Evolutionary conservation across 768 basidiomycete genomes (phyloP).

Genomic region (Pulveroboletus frians): DNA sequence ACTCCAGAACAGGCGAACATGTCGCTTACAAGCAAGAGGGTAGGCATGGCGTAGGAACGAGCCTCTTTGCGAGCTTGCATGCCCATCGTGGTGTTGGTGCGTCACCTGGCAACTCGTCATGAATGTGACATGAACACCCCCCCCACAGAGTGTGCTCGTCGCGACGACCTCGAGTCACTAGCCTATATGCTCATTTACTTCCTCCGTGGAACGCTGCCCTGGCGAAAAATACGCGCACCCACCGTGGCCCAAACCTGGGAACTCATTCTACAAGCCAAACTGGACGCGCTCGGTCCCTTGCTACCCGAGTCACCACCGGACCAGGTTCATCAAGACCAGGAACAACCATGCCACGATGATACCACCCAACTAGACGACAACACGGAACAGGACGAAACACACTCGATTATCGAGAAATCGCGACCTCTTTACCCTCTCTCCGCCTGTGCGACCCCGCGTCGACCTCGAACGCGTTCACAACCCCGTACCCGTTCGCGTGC

Average conservation of each 20-base stretch:
- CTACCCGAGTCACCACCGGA: constrained; percentile 16
- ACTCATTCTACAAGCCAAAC: constrained; percentile 67
- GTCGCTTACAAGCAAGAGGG: constrained; percentile 68
- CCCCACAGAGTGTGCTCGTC: constrained; percentile 58
- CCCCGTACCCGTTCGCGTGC: constrained; percentile 12
- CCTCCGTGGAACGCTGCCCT: constrained; percentile 70
- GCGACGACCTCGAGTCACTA: constrained; percentile 75
- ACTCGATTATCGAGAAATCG: constrained; percentile 17
- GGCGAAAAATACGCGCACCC: constrained; percentile 66
- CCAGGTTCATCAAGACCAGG: constrained; percentile 5
- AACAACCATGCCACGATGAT: constrained; percentile 1
- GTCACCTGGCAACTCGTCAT: constrained; percentile 19
- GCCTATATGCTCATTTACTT: constrained; percentile 85
- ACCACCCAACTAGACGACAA: constrained; percentile 8
- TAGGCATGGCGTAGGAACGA: constrained; percentile 77
- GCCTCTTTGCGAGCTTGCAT: constrained; percentile 68
- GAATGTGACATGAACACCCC: neutral
- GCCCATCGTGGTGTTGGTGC: constrained; percentile 72
- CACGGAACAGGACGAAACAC: constrained; percentile 6
- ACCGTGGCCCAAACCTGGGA: constrained; percentile 72
- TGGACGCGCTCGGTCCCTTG: constrained; percentile 44
- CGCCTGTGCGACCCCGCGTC: constrained; percentile 8
- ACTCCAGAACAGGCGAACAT: constrained; percentile 57
- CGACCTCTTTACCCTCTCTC: constrained; percentile 5
- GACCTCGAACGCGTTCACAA: constrained; percentile 14